Percentiles rank a stretch among this genome's conserved stretches.
These are phyloP conservation scores for Talaromyces wortmannii DNA, from an alignment of 495 filamentous ascomycete genomes.

Conservation along the genomic window DNA sequence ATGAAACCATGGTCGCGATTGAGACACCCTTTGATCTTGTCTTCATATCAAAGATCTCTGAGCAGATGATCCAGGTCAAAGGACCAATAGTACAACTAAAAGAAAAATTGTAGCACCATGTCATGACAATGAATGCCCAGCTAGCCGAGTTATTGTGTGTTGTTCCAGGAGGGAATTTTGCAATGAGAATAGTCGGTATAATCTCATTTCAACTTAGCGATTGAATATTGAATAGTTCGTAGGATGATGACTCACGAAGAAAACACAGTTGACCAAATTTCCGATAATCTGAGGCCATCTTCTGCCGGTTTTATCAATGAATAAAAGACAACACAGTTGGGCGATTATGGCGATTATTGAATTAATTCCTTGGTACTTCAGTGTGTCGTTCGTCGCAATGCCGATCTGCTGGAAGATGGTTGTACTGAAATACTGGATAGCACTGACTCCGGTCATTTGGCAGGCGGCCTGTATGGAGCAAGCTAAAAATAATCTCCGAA, in stretches of 20 bases:
- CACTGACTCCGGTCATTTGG: slow-evolving; percentile 69
- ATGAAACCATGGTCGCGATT: slow-evolving; percentile 57
- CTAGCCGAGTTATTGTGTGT: slow-evolving; percentile 45
- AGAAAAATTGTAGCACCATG: slow-evolving; percentile 64
- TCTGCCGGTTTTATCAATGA: slow-evolving; percentile 60
- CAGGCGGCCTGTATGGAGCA: slow-evolving; percentile 60
- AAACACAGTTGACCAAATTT: slow-evolving; percentile 58
- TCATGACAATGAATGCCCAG: slow-evolving; percentile 69
- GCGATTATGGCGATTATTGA: slow-evolving; percentile 59
- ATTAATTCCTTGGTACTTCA: slow-evolving; percentile 68
- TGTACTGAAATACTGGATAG: slow-evolving; percentile 64
- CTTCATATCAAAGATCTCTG: slow-evolving; percentile 64
- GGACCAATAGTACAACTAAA: slow-evolving; percentile 61
- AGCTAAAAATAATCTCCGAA: slow-evolving; percentile 63
- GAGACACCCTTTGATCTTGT: slow-evolving; percentile 62
- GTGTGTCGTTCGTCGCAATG: slow-evolving; percentile 52
- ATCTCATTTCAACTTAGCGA: slow-evolving; percentile 15
- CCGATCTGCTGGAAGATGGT: slow-evolving; percentile 62
- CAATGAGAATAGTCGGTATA: slow-evolving; percentile 5
- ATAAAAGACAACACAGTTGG: slow-evolving; percentile 58
- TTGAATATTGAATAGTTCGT: not conserved
- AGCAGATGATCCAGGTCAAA: slow-evolving; percentile 57
- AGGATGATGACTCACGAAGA: slow-evolving; percentile 30
- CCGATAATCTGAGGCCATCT: slow-evolving; percentile 59
- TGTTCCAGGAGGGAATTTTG: slow-evolving; percentile 9